Conservation (phyloP, 768 basidiomycete genomes). For the Pleurotus pulmonarius region DNA sequence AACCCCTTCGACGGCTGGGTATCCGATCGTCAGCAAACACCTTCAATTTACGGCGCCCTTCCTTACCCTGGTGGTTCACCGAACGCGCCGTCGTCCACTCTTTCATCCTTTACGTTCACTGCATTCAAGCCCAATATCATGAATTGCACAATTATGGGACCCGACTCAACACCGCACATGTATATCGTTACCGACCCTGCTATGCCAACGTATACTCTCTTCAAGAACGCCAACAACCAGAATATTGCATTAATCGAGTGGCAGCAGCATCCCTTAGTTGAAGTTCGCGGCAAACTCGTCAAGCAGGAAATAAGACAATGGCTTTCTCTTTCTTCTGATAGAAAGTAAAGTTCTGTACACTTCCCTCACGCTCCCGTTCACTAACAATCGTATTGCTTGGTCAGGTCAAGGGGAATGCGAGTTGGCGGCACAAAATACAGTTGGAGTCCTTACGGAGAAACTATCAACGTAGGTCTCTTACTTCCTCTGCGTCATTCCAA, state of each 20-base stretch:
- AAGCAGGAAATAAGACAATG: slow-evolving; percentile 37
- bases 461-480: slow-evolving; percentile 19
- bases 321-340: slow-evolving; percentile 37
- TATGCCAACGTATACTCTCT: slow-evolving; percentile 31
- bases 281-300: slow-evolving; percentile 29
- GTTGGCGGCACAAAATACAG: slow-evolving; percentile 33
- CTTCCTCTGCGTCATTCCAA: background rate
- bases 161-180: slow-evolving; percentile 34
- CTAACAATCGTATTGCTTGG: background rate
- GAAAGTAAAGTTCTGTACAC: slow-evolving; percentile 24
- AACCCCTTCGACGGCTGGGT: slow-evolving; percentile 7
- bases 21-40: background rate
- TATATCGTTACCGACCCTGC: slow-evolving; percentile 32
- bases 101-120: slow-evolving; percentile 39
- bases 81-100: slow-evolving; percentile 20
- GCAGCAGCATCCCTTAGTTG: slow-evolving; percentile 29
- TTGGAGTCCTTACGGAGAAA: slow-evolving; percentile 30
- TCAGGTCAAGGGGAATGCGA: slow-evolving; percentile 34
- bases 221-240: slow-evolving; percentile 32
- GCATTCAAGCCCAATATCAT: slow-evolving; percentile 35
- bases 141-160: slow-evolving; percentile 39
- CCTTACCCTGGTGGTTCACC: slow-evolving; percentile 5
- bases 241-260: slow-evolving; percentile 41
- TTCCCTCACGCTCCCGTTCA: background rate
- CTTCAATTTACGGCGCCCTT: slow-evolving; percentile 10